These are phyloP conservation scores for Rhododendron williamsianum DNA, from an alignment of 148 eudicot species.

Conservation along the genomic window DNA sequence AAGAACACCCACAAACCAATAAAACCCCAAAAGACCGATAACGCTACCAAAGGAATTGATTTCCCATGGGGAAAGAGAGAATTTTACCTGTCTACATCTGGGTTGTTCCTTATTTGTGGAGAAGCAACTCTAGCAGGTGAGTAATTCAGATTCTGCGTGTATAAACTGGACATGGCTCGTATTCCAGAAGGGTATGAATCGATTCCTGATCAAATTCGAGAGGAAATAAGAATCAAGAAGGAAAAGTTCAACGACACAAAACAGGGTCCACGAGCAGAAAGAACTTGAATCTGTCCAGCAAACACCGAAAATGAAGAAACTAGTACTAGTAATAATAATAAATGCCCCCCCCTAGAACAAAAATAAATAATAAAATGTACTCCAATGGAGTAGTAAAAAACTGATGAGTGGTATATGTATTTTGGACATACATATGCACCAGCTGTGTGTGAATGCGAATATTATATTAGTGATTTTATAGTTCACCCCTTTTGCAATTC, in stretches of 20 bases:
- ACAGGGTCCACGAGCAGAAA: neutral
- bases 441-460: neutral
- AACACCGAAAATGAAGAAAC: neutral
- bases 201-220: neutral
- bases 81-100: slow-evolving; percentile 36
- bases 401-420: neutral
- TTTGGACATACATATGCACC: neutral
- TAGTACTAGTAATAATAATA: neutral
- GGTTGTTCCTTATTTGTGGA: slow-evolving; percentile 34
- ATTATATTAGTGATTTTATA: neutral
- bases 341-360: neutral
- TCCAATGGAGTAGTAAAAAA: neutral
- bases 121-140: slow-evolving; percentile 43
- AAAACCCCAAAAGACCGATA: neutral
- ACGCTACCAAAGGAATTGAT: neutral
- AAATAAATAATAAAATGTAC: no score
- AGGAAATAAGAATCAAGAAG: neutral
- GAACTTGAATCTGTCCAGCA: slow-evolving; percentile 4
- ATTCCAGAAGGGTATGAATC: slow-evolving; percentile 1
- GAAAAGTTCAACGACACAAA: neutral
- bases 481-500: neutral
- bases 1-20: neutral
- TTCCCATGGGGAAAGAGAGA: neutral
- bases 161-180: slow-evolving; percentile 38
- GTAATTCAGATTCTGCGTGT: slow-evolving; percentile 30